Conservation (phyloP, 2,329 filamentous ascomycete species). For the Fusarium penzigii region DNA sequence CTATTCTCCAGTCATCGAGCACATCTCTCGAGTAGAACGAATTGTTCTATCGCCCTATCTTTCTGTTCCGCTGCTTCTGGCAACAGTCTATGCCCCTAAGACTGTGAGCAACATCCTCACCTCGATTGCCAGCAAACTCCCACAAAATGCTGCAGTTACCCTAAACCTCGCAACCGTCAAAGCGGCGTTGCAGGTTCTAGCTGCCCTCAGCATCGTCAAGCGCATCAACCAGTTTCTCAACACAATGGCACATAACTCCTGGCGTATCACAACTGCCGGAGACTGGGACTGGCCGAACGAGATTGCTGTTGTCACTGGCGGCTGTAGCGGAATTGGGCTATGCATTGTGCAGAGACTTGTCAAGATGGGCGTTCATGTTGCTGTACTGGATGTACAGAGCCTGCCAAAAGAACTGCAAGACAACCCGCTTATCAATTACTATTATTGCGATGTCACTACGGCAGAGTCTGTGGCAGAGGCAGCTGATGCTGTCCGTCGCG, state of each 20-base stretch:
- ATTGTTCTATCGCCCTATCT: conserved; percentile 20
- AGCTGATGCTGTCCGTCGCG: conserved; percentile 38
- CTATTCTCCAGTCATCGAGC: conserved; percentile 19
- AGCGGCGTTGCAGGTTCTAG: conserved; percentile 17
- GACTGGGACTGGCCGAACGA: conserved; percentile 42
- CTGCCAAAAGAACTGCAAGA: conserved; percentile 27
- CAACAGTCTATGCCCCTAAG: conserved; percentile 15
- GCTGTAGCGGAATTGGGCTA: conserved; percentile 44
- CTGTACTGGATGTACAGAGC: conserved; percentile 62
- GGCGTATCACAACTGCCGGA: conserved; percentile 21
- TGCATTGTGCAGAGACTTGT: conserved; percentile 36
- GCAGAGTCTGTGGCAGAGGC: conserved; percentile 45
- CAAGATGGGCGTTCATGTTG: conserved; percentile 58
- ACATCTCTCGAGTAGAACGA: conserved; percentile 1
- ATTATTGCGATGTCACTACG: conserved; percentile 42
- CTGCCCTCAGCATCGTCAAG: conserved; percentile 26
- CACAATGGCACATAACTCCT: conserved; percentile 32
- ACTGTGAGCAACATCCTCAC: conserved; percentile 13
- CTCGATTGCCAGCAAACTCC: conserved; percentile 4
- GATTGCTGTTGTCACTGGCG: conserved; percentile 46
- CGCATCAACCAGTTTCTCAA: conserved; percentile 28
- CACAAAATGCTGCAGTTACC: conserved; percentile 3
- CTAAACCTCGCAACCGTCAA: conserved; percentile 7
- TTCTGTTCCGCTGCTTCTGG: conserved; percentile 17
- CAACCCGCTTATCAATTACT: conserved; percentile 30